phyloP scores from a whole-genome alignment of 108 stramenopile species.

The Schizochytrium sp. region DNA sequence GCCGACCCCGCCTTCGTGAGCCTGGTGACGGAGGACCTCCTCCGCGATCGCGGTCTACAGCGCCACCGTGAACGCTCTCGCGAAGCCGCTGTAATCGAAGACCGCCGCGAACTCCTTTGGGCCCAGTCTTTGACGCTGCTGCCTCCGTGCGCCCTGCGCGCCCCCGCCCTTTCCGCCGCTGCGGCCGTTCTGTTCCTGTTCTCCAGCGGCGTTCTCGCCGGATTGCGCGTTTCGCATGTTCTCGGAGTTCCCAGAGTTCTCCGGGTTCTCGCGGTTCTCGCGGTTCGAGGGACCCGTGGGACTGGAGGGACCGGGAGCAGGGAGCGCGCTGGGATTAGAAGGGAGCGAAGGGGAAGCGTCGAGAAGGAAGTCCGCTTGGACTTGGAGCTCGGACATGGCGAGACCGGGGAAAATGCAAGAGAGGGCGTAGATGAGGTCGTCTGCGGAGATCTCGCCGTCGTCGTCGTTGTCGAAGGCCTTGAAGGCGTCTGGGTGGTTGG shows the following conservation, averaged over 20 bases:
- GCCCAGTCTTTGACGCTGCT: background rate
- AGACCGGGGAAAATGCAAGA: background rate
- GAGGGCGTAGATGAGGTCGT: background rate
- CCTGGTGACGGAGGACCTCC: too few species aligned
- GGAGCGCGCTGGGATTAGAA: background rate
- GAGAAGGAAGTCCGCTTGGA: background rate
- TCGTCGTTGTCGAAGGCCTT: slow-evolving; percentile 44
- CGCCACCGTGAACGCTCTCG: background rate
- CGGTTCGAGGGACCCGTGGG: background rate
- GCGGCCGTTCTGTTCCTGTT: background rate
- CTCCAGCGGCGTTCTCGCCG: background rate
- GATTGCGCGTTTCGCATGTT: background rate
- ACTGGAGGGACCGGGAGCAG: background rate
- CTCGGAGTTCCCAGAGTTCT: background rate
- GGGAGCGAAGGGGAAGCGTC: background rate
- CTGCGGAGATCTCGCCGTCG: slow-evolving; percentile 3
- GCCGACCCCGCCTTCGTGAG: too few species aligned
- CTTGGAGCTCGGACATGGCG: background rate
- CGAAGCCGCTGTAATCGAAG: background rate
- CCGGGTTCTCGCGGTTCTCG: background rate
- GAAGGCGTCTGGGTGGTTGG: background rate
- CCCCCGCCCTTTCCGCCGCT: background rate
- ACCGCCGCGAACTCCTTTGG: background rate
- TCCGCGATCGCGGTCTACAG: background rate
- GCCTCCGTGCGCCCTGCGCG: background rate